Evolutionary conservation across 495 filamentous ascomycete species (phyloP).

Genomic region (Lasiosphaeris hirsuta): DNA sequence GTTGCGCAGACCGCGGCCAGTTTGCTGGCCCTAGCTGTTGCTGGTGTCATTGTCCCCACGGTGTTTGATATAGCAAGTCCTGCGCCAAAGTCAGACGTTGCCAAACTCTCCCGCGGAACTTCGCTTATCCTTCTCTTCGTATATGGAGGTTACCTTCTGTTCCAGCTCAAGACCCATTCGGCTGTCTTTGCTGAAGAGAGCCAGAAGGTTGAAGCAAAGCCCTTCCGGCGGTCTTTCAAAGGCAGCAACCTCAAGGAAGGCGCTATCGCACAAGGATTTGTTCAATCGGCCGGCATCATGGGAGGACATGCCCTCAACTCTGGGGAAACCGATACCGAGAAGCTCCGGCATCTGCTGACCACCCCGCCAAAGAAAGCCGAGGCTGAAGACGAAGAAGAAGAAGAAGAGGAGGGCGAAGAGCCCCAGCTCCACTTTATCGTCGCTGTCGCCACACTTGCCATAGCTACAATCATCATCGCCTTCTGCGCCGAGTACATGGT

Average conservation of each 20-base stretch:
- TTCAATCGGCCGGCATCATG: constrained; percentile 52
- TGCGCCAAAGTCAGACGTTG: constrained; percentile 41
- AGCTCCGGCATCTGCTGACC: constrained; percentile 24
- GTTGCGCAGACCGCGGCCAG: constrained; percentile 91
- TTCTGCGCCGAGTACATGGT: constrained; percentile 92
- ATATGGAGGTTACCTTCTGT: constrained; percentile 73
- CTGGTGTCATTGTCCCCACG: constrained; percentile 81
- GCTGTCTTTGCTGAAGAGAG: constrained; percentile 70
- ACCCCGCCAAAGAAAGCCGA: not conserved
- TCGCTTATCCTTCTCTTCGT: constrained; percentile 72
- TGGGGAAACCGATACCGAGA: constrained; percentile 24
- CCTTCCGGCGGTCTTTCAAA: constrained; percentile 36
- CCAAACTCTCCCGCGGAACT: constrained; percentile 66
- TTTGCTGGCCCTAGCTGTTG: constrained; percentile 75
- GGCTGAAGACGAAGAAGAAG: not conserved
- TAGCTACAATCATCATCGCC: constrained; percentile 76
- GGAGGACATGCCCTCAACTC: constrained; percentile 41
- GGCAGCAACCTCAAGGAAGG: constrained; percentile 44
- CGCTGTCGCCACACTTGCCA: constrained; percentile 65
- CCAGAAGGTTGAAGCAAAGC: constrained; percentile 57
- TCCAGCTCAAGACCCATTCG: constrained; percentile 76
- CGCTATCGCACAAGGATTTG: constrained; percentile 58
- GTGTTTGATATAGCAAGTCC: constrained; percentile 59
- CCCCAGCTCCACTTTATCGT: constrained; percentile 68
- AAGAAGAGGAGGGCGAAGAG: constrained; percentile 4